Evolutionary conservation across 129 eudicot species (phyloP), one percentile per base, ranked within the genome.

Genomic region (Pseudognaphalium luteoalbum): DNA sequence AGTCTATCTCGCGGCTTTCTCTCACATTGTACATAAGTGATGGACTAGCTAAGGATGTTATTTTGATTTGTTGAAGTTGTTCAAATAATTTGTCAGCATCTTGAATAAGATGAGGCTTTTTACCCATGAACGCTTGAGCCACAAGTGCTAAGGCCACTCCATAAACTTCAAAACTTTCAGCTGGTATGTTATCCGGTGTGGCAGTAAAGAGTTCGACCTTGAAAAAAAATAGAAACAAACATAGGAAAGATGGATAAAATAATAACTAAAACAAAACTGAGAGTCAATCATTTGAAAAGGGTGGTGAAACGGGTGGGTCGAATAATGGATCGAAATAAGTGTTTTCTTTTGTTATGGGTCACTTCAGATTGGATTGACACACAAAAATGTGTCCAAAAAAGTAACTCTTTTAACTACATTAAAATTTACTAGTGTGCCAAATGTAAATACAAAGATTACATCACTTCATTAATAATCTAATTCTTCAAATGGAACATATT

Each of bases 91-190:
- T 87, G 75, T 91, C 92, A 9, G 99, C 97, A 77, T 95, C 99
- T 86, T 81, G 81, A 71, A 95, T 89, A 32, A 84, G 86, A 80
- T 87, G 88, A 78, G 99, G 99, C 78, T 89, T 91, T 79, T 95
- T 95, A 32, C 91, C 85, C 71, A 83, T 56, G 67, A 95, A 83
- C 15, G 99, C 99, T 83, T 87, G 99, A 61, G 97, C 91, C 25
- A 95, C 96, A 76, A 91, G 90, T 7, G 99, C 99, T 68, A 95
- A 89, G 41, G 99, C 97, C 67, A 87, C 96, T 71, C 93, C 97
- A 57, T 89, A 91, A 10, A 89, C 99, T 84, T 94, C 99, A 78
- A 89, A 94, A 80, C 89, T 91, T 82, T 89, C 92, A 3, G 97
- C 96, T 7, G 97, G 99, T 71, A 94, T 94, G 76, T 91, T 87